Evolutionary conservation across 2,329 filamentous ascomycete species (phyloP).

Genomic region (Emmonsiellopsis sp.): DNA sequence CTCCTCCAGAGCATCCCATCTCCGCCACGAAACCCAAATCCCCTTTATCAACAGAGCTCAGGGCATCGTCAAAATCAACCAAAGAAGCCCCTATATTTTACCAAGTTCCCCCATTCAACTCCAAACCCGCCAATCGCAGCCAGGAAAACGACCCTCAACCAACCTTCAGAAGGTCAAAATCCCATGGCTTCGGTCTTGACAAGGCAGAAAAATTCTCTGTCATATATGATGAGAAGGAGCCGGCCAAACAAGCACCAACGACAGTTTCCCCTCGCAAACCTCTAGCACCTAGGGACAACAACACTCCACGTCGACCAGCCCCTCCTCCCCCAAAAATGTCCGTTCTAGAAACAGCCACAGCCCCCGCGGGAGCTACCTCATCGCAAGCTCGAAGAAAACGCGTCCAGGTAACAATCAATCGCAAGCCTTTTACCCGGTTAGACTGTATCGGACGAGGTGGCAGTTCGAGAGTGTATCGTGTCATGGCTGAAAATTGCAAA

Average conservation of each 20-base stretch:
- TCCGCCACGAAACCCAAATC: slow-evolving; percentile 24
- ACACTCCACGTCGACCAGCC: slow-evolving; percentile 69
- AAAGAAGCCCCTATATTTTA: slow-evolving; percentile 45
- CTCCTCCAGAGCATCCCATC: slow-evolving; percentile 25
- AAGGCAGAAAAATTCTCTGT: slow-evolving; percentile 47
- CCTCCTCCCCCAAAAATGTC: slow-evolving; percentile 87
- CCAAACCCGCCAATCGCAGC: slow-evolving; percentile 56
- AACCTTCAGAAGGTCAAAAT: slow-evolving; percentile 55
- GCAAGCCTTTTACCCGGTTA: slow-evolving; percentile 79
- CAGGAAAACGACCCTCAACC: slow-evolving; percentile 77
- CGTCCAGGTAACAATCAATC: slow-evolving; percentile 79
- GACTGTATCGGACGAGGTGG: slow-evolving; percentile 88
- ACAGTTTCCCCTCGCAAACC: slow-evolving; percentile 36
- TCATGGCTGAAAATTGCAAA: slow-evolving; percentile 94
- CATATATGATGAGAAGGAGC: slow-evolving; percentile 29
- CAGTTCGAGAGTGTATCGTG: slow-evolving; percentile 87
- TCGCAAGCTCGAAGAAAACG: slow-evolving; percentile 65
- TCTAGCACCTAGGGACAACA: slow-evolving; percentile 47
- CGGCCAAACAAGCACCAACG: slow-evolving; percentile 34
- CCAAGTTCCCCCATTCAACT: slow-evolving; percentile 46
- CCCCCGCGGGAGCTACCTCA: slow-evolving; percentile 68
- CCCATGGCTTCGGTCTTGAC: slow-evolving; percentile 46
- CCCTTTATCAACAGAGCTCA: slow-evolving; percentile 34
- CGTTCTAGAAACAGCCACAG: slow-evolving; percentile 81
- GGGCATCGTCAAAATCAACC: slow-evolving; percentile 30